Evolutionary conservation across 2,329 filamentous ascomycete genomes (phyloP), one percentile per base, ranked within the genome.

Genomic region (Dothiorella sarmentorum): DNA sequence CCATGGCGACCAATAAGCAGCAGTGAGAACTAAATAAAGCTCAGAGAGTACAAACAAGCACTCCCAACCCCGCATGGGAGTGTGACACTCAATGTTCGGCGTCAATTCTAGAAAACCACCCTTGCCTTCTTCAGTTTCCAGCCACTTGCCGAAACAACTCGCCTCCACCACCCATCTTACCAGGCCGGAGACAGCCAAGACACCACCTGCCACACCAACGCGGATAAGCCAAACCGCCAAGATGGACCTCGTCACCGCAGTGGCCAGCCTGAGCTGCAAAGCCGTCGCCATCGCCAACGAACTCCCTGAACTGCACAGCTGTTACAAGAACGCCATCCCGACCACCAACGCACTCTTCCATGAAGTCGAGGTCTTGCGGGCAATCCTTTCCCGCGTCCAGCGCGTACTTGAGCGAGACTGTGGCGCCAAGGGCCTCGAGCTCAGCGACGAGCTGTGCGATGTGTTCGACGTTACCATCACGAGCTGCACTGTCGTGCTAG

Each of bases 311-410:
- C 38, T 62, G 5, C 51, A 44, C 1, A 17, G 18, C 17, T 56
- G 38, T 17, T 62, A 53, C 33, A 55, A 52, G 13, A 40, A 62
- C 4, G 60, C 60, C 1, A 35, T 31, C 7, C 22, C 53, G 15
- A 62, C 60, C 9, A 60, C 60, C 24, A 47, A 59, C 27, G 44
- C 58, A 13, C 40, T 62, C n/a, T 62, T 58, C 26, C 49, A 49
- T 9, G 60, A 62, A 27, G 43, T 58, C n/a, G 59, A 47, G 13
- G 51, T 62, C 6, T 27, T 62, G 22, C 56, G 53, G 38, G 60
- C 58, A 2, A 53, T 52, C 6, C 40, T 62, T 22, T 53, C 52
- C 4, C 44, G 56, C n/a, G 49, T 60, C 29, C 60, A 60, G 27
- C 24, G 26, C n/a, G 47, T 31, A 24, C 47, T 29, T 7, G 52